Evolutionary conservation across 2,329 filamentous ascomycete species (phyloP), one percentile per base, ranked within the genome.

Genomic region (Parascedosporium putredinis): DNA sequence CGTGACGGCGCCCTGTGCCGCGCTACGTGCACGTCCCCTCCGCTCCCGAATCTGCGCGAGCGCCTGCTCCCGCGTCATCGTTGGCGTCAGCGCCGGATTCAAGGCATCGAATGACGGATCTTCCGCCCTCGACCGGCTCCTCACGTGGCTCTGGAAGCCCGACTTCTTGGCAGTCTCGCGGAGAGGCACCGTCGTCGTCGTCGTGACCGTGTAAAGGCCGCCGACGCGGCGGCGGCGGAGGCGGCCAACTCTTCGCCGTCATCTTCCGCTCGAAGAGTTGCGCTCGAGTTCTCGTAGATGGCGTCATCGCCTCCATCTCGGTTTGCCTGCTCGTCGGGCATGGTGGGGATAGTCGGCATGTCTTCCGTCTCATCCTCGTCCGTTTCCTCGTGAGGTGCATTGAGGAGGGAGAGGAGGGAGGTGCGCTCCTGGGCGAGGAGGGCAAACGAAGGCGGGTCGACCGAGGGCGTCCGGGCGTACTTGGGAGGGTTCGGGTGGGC

Each of bases 1-100:
- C 36, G 83, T 84, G 52, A 74, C 68, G 5, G 78, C 74, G 2
- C 78, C 79, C 48, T 79, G 74, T 4, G 81, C 80, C 51, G 84
- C 77, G 62, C 83, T 87, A 56, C 80, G 75, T 51, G 86, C 84
- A 43, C 86, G 71, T 5, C 84, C 84, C 49, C 86, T 70, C 24
- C 86, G 74, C 66, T 87, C 82, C 49, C 81, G 75, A 56, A 91
- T 90, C 61, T 83, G 80, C 50, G 83, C 83, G 14, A 91, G 73
- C 3, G 86, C 86, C 63, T 88, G 75, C 62, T 88, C 86, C 49
- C 86, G 75, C 23, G 79, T 79, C 76, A 84, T 81, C 34, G 80
- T 84, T 4, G 79, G 78, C 38, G 75, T 81, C 53, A 83, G 62
- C 8, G 78, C 78, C 18, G 77, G 76, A 60, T 81, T 75, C 52